These are phyloP conservation scores for Andalucia godoyi DNA, from an alignment of 78 protist genomes.

Conservation along the genomic window DNA sequence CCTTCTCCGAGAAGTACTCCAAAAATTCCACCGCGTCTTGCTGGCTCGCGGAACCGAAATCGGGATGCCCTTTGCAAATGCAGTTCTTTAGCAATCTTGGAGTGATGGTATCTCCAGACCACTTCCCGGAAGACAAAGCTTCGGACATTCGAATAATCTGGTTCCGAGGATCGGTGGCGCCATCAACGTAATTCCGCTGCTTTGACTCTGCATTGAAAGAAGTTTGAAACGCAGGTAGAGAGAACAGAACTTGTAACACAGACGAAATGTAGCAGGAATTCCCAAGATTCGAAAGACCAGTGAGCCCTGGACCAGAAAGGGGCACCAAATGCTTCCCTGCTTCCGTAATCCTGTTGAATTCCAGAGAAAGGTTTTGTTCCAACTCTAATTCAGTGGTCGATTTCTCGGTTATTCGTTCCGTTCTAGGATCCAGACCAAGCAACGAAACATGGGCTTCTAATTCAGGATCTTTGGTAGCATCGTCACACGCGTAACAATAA, in stretches of 20 bases:
- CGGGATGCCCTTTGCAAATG: slow-evolving; percentile 57
- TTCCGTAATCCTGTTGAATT: slow-evolving; percentile 53
- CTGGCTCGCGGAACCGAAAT: slow-evolving; percentile 59
- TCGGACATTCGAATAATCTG: not conserved
- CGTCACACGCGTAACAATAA: slow-evolving; percentile 41
- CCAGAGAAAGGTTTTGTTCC: slow-evolving; percentile 60
- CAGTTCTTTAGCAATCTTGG: slow-evolving; percentile 70
- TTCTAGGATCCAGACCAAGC: slow-evolving; percentile 63
- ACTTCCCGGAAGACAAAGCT: not conserved
- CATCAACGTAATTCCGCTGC: not conserved
- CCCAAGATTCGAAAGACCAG: slow-evolving; percentile 89
- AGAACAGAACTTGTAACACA: slow-evolving; percentile 54
- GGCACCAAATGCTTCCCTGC: slow-evolving; percentile 48
- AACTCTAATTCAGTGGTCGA: slow-evolving; percentile 75
- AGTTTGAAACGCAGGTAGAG: slow-evolving; percentile 20
- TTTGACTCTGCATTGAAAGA: not conserved
- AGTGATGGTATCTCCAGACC: slow-evolving; percentile 45
- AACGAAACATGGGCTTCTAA: slow-evolving; percentile 72
- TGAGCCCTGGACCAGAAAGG: slow-evolving; percentile 69
- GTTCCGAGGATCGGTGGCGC: not conserved
- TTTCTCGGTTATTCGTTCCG: slow-evolving; percentile 70
- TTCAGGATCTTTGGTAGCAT: slow-evolving; percentile 63
- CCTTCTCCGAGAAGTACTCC: slow-evolving; percentile 24
- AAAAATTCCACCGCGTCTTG: slow-evolving; percentile 83
- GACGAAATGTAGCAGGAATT: slow-evolving; percentile 84